Conservation (phyloP, 495 filamentous ascomycete species). For the Xylaria flabelliformis region DNA sequence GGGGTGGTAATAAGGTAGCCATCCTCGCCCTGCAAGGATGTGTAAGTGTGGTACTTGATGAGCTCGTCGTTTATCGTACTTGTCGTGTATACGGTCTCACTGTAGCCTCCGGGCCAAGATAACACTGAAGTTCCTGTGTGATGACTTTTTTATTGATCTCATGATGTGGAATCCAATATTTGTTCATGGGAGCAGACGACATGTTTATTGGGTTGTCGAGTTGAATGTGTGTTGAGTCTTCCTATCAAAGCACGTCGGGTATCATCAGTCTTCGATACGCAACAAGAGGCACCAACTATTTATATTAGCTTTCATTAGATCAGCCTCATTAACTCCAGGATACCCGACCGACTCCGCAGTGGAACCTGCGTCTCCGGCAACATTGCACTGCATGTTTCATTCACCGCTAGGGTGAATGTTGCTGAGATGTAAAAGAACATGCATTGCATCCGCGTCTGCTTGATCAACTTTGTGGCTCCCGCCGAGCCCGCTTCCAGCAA, state of each 20-base stretch:
- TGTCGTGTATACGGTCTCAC: slow-evolving; percentile 61
- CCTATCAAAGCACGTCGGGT: slow-evolving; percentile 12
- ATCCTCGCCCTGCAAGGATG: slow-evolving; percentile 56
- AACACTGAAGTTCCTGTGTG: slow-evolving; percentile 62
- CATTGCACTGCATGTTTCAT: slow-evolving; percentile 23
- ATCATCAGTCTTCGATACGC: slow-evolving; percentile 9
- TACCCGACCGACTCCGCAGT: slow-evolving; percentile 16
- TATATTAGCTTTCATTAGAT: slow-evolving; percentile 25
- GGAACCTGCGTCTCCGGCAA: slow-evolving; percentile 14
- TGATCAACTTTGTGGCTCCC: slow-evolving; percentile 33
- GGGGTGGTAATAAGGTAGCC: slow-evolving; percentile 63
- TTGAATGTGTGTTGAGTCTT: slow-evolving; percentile 23
- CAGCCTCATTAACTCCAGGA: slow-evolving; percentile 18
- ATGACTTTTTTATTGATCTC: slow-evolving; percentile 66
- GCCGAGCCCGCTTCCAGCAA: slow-evolving; percentile 39
- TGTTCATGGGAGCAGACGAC: slow-evolving; percentile 56
- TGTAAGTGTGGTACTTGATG: slow-evolving; percentile 39
- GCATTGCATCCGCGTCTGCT: slow-evolving; percentile 34
- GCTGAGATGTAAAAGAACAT: slow-evolving; percentile 34
- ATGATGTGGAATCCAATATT: slow-evolving; percentile 62
- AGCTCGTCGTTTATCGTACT: slow-evolving; percentile 41
- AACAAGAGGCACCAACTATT: slow-evolving; percentile 18
- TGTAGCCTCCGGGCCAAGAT: slow-evolving; percentile 60
- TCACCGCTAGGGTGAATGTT: slow-evolving; percentile 23
- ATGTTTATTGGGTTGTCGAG: slow-evolving; percentile 37